phyloP scores from a whole-genome alignment of 768 basidiomycete species.

The Boletus reticuloceps region DNA sequence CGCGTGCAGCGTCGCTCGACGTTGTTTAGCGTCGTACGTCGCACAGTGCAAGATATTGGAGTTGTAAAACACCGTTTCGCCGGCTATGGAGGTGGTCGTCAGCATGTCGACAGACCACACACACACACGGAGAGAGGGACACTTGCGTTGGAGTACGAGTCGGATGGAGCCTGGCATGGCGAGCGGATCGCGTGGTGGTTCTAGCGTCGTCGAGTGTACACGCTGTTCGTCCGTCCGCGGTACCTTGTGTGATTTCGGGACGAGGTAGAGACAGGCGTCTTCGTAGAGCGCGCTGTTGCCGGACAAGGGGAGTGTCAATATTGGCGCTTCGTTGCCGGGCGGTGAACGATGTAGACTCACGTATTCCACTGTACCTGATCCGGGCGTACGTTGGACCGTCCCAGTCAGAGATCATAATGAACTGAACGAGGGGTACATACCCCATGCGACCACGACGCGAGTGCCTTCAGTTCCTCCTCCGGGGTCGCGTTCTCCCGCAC shows the following conservation, averaged over 20 bases:
- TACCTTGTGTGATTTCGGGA: slow-evolving; percentile 62
- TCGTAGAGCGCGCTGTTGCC: slow-evolving; percentile 56
- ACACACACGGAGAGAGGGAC: too few species aligned
- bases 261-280: slow-evolving; percentile 68
- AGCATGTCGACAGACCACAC: background rate
- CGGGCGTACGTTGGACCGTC: background rate
- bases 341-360: slow-evolving; percentile 37
- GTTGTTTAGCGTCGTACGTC: slow-evolving; percentile 47
- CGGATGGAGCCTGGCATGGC: slow-evolving; percentile 68
- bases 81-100: slow-evolving; percentile 35
- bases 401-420: too few species aligned
- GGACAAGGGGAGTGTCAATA: too few species aligned
- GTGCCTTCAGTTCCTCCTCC: slow-evolving; percentile 58
- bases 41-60: slow-evolving; percentile 78
- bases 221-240: slow-evolving; percentile 61
- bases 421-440: slow-evolving; percentile 32
- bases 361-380: slow-evolving; percentile 78
- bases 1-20: slow-evolving; percentile 68
- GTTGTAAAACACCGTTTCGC: slow-evolving; percentile 80
- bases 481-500: slow-evolving; percentile 53
- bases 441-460: slow-evolving; percentile 61
- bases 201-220: slow-evolving; percentile 46
- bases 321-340: background rate
- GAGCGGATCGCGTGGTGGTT: slow-evolving; percentile 54
- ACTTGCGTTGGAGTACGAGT: slow-evolving; percentile 53